Conservation (phyloP, 441 rosid species). For the Manihot esculenta region DNA sequence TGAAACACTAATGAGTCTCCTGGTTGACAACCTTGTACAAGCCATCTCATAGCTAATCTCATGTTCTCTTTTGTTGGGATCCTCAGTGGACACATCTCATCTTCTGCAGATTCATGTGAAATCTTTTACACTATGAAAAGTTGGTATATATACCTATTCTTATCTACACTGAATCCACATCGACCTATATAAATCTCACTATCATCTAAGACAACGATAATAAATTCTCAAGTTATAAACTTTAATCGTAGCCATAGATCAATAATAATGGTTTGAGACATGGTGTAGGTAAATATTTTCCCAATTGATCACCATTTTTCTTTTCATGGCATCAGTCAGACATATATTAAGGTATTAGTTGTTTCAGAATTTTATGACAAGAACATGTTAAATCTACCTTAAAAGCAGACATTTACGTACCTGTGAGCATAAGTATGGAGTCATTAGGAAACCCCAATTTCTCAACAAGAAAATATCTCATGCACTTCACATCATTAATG, state of each 20-base stretch:
- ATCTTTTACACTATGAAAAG: neutral
- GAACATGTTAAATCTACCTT: neutral
- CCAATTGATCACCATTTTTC: too few relatives aligned
- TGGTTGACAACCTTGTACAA: slow-evolving; percentile 60
- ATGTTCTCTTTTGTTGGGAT: slow-evolving; percentile 74
- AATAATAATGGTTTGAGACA: too few relatives aligned
- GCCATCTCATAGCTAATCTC: slow-evolving; percentile 63
- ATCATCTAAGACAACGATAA: too few relatives aligned
- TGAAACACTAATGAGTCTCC: slow-evolving; percentile 80
- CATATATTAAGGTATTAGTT: too few relatives aligned
- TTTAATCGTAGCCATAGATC: too few relatives aligned
- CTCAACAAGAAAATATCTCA: slow-evolving; percentile 60
- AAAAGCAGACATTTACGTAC: slow-evolving; percentile 20
- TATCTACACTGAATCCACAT: too few relatives aligned
- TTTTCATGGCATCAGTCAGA: too few relatives aligned
- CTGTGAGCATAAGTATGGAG: slow-evolving; percentile 65
- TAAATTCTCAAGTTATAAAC: too few relatives aligned
- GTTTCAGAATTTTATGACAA: too few relatives aligned
- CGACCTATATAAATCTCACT: too few relatives aligned
- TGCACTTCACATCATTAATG: slow-evolving; percentile 65
- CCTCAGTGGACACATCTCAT: slow-evolving; percentile 46
- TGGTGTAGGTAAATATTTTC: too few relatives aligned
- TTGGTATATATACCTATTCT: too few relatives aligned
- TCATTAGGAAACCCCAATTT: slow-evolving; percentile 62
- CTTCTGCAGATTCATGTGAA: slow-evolving; percentile 44